Base-by-base conservation (phyloP, 148 eudicot genomes). In the Camellia lanceoleosa region DNA sequence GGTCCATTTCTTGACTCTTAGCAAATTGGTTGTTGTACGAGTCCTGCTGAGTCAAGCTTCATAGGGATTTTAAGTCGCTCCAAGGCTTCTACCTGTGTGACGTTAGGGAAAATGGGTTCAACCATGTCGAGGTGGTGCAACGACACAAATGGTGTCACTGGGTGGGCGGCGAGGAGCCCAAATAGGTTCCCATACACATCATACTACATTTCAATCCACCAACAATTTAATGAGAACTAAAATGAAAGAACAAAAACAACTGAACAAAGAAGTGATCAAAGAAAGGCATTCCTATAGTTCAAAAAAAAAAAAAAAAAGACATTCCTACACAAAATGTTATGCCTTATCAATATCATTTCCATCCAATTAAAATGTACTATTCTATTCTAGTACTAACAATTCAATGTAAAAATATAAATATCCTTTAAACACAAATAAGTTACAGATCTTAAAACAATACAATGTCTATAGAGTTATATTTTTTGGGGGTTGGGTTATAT, bases 71-170 rank as follows among this genome's bases (percentile, higher is more conserved):
- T 74, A 15, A 89, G 87, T 64, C 80, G 83, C 68, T 83, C 77
- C 16, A 89, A 71, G 75, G 92, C 89, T 78, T 87, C 80, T 19
- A 84, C 86, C 43, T 80, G 88, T 15, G 89, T 87, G 44, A 86
- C 82, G n/a, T 89, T 84, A 2, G 92, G 90, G 79, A 89, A 89
- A 51, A 89, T 82, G 5, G 92, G 92, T 58, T 89, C 90, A 8
- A 89, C 92, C 68, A 89, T 89, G 60, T 89, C 92, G 11, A 89
- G 86, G 76, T 89, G 92, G 78, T 89, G 92, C 55, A 89, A 77
- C 0, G 90, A 73, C 62, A 89, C 90, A 8, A 89, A 76, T 3
- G 92, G 92, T 3, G 90, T 81, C 8, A 89, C 86, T 1, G 92
- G 92, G 70, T 89, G 92, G 15, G 92, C 89, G 2, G 92, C 86